These are phyloP conservation scores for Chrysophaeum taylorii DNA, from an alignment of 352 stramenopile species.

Conservation along the genomic window DNA sequence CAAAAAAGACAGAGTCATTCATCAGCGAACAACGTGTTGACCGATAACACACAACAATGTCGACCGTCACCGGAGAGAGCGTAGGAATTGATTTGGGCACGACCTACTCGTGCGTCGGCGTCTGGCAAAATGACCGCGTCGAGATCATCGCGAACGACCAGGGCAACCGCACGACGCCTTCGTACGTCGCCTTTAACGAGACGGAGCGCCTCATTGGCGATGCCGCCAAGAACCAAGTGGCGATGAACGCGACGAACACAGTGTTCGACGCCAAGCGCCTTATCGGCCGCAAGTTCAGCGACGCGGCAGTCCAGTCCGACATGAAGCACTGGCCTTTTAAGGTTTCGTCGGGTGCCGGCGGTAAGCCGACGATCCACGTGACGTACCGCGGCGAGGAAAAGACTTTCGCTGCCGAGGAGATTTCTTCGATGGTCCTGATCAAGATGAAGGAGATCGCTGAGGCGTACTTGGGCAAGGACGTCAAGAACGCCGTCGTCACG, in stretches of 20 bases:
- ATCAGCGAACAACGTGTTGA: too few relatives aligned
- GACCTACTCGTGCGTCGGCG: constrained; percentile 89
- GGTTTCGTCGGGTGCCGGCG: constrained; percentile 45
- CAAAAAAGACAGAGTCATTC: too few relatives aligned
- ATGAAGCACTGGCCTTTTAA: constrained; percentile 73
- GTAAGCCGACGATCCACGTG: constrained; percentile 71
- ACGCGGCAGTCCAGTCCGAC: constrained; percentile 52
- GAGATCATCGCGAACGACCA: constrained; percentile 88
- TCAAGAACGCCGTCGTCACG: constrained; percentile 81
- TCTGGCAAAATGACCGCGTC: constrained; percentile 92
- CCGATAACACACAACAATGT: too few relatives aligned
- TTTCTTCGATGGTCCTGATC: constrained; percentile 68
- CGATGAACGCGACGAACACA: constrained; percentile 77
- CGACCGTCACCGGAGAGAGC: constrained; percentile 58
- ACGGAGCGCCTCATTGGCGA: constrained; percentile 84
- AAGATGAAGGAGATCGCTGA: constrained; percentile 72
- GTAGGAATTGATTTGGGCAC: constrained; percentile 94
- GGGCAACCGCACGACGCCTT: constrained; percentile 85
- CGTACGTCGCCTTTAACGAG: constrained; percentile 87
- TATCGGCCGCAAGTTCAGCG: constrained; percentile 57
- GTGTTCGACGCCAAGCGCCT: constrained; percentile 68
- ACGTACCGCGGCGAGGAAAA: constrained; percentile 71
- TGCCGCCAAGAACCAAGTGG: constrained; percentile 77
- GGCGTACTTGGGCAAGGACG: constrained; percentile 58
- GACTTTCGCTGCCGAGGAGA: constrained; percentile 64